Percentiles rank a stretch among this genome's conserved stretches.
Evolutionary conservation across 345 rosid species (phyloP).

Genomic region (Citrus trifoliata): DNA sequence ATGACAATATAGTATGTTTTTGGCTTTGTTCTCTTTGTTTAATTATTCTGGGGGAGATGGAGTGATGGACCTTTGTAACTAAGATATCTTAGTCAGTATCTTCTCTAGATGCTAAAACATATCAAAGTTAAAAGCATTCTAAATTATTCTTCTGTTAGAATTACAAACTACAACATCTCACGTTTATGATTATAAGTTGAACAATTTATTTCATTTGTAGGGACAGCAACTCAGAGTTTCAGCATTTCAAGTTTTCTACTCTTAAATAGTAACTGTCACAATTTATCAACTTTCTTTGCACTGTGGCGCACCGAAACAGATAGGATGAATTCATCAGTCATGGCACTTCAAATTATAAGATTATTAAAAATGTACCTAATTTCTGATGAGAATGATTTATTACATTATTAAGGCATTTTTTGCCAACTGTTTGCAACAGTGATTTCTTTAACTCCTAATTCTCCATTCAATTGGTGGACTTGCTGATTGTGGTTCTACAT

Average conservation of each 20-base stretch:
- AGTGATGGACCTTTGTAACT: not conserved
- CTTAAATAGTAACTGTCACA: not conserved
- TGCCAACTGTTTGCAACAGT: not conserved
- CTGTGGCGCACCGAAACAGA: not conserved
- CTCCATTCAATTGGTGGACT: not conserved
- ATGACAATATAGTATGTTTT: not conserved
- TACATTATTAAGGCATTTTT: not conserved
- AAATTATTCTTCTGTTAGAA: too few species aligned
- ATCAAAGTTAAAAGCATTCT: not conserved
- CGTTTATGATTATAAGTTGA: not conserved
- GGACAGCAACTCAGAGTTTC: not conserved
- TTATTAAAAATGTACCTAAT: not conserved
- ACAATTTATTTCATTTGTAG: not conserved
- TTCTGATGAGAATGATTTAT: not conserved
- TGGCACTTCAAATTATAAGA: not conserved
- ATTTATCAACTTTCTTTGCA: not conserved
- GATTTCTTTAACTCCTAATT: not conserved
- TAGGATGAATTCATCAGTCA: not conserved
- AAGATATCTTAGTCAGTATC: not conserved
- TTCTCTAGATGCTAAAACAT: not conserved
- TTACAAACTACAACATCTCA: not conserved
- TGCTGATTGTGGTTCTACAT: not conserved
- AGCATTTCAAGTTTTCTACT: not conserved
- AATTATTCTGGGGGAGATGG: not conserved
- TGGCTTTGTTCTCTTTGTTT: not conserved